These are phyloP conservation scores for Rhodotorula sp. DNA, from an alignment of 1,284 basidiomycete species.

Conservation along the genomic window DNA sequence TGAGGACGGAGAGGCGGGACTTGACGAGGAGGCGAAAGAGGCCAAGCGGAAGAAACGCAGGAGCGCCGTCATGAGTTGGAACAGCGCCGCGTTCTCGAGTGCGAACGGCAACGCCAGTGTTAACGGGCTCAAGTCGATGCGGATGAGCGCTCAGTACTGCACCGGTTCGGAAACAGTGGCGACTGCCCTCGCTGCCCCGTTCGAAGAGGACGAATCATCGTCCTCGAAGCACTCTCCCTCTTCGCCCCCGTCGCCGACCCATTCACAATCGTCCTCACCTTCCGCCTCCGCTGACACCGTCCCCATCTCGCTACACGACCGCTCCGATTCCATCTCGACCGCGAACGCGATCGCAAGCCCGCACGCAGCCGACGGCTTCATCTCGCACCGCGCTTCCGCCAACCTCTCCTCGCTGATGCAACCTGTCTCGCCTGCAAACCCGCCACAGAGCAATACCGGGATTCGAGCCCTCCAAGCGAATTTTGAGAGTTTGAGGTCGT, in stretches of 20 bases:
- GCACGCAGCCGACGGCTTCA: constrained; percentile 18
- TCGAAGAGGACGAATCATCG: not conserved
- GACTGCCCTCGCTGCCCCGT: not conserved
- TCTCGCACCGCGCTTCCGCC: constrained; percentile 7
- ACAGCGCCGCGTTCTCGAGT: not conserved
- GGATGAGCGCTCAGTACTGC: not conserved
- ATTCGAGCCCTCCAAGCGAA: not conserved
- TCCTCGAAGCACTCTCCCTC: not conserved
- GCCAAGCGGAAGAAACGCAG: not conserved
- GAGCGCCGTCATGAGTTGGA: not conserved
- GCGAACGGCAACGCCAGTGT: not conserved
- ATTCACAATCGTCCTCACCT: not conserved
- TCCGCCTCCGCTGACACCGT: not conserved
- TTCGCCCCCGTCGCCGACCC: not conserved
- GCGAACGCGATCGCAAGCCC: constrained; percentile 8
- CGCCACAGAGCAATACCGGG: not conserved
- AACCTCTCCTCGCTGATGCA: constrained; percentile 4
- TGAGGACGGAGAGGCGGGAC: not conserved
- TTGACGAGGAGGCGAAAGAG: not conserved
- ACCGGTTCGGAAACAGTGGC: not conserved
- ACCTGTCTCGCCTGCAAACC: not conserved
- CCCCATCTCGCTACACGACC: not conserved
- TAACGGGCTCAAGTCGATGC: not conserved
- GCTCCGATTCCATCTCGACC: not conserved
- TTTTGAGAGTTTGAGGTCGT: constrained; percentile 4